A percentile compares a stretch with the other conserved stretches of the same genome.
These are phyloP conservation scores for Dactylella cylindrospora DNA, from an alignment of 2,329 filamentous ascomycete genomes.

Conservation along the genomic window DNA sequence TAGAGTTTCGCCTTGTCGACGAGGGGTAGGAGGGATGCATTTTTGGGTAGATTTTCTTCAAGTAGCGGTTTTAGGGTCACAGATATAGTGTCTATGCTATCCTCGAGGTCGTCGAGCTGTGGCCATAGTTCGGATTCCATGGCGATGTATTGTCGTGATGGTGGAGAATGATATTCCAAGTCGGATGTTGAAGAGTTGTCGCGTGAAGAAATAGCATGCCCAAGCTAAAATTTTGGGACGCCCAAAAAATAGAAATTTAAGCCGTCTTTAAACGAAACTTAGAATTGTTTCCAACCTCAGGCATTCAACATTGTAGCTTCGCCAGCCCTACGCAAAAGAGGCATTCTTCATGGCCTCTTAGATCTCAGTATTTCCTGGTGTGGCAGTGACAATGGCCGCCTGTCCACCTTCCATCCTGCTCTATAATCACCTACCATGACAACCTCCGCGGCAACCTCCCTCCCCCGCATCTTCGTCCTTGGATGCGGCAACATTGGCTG, in stretches of 20 bases:
- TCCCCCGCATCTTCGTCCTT: slow-evolving; percentile 68
- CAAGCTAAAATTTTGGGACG: too few species aligned
- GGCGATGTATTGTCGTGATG: slow-evolving; percentile 1
- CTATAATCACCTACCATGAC: slow-evolving; percentile 50
- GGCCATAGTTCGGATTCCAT: slow-evolving; percentile 61
- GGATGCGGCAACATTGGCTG: slow-evolving; percentile 80
- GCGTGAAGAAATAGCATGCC: too few species aligned
- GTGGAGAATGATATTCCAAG: background rate
- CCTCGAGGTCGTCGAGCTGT: slow-evolving; percentile 72
- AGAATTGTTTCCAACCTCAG: too few species aligned
- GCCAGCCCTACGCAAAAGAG: too few species aligned
- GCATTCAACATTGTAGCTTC: too few species aligned
- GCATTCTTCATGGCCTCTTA: too few species aligned
- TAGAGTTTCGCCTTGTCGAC: slow-evolving; percentile 94
- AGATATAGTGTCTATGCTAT: slow-evolving; percentile 77
- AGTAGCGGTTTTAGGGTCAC: slow-evolving; percentile 73
- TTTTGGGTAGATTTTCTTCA: slow-evolving; percentile 63
- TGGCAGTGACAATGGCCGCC: slow-evolving; percentile 53
- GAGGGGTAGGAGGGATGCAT: slow-evolving; percentile 78
- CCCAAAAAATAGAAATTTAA: slow-evolving; percentile 41
- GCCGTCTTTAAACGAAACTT: too few species aligned
- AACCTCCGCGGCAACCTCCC: slow-evolving; percentile 14
- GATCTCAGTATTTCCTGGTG: too few species aligned
- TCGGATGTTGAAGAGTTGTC: background rate
- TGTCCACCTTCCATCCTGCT: slow-evolving; percentile 48